Evolutionary conservation across 2,329 filamentous ascomycete species (phyloP), one percentile per base, ranked within the genome.

Genomic region (Penicillium crustosum): DNA sequence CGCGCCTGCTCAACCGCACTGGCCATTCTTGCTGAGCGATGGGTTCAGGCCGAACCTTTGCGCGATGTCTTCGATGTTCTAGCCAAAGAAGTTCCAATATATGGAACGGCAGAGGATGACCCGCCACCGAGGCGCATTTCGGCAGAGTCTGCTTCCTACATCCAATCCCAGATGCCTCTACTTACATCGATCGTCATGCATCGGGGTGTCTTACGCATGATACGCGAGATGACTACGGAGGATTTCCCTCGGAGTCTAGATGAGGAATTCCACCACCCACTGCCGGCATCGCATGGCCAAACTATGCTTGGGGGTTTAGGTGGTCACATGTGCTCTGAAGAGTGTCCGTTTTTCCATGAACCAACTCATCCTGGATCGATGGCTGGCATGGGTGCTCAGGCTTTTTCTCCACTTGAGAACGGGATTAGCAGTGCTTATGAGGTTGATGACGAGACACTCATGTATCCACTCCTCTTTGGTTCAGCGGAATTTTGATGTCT

Each of bases 51-150:
- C 2, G 61, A 63, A 27, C 59, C 61, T 35, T 39, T 63, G 27
- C 61, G 61, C 4, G 61, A 63, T 45, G 35, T 61, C 2, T 63
- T 61, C 23, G 61, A 63, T 43, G 49, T 55, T 10, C 43, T 60
- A 21, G 49, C 57, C 6, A 55, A 56, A n/a, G 44, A 53, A 27
- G 50, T 60, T 4, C 54, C 57, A 13, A 39, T 55, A 2, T 23
- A 60, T 6, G 53, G 39, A 29, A 44, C 10, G 6, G 7, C n/a
- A 9, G 33, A 45, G 38, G 50, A 45, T 4, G 39, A 21, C 13
- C 15, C n/a, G 17, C 7, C 19, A n/a, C 53, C 23, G 23, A 45
- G 27, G 35, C 27, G 33, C 19, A 52, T 57, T n/a, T 58, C 57
- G 17, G 12, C 39, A 7, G 53, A 59, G 7, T 53, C 61, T 19